Evolutionary conservation across 805 yeast species (phyloP).

Genomic region (Lipomyces yamadae): DNA sequence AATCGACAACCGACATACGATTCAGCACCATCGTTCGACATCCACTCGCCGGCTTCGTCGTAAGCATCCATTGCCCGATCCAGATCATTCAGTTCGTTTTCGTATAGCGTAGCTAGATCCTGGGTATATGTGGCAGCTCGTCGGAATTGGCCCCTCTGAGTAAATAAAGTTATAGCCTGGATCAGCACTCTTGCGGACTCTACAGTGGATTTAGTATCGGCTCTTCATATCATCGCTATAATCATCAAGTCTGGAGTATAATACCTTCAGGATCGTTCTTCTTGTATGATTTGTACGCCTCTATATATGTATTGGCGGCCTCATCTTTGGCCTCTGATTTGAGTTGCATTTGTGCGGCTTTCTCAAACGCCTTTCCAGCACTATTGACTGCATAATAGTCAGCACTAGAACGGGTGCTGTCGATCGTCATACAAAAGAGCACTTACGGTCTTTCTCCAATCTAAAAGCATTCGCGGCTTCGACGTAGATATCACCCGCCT

Average conservation of each 20-base stretch:
- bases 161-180: conserved; percentile 80
- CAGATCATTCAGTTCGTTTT: conserved; percentile 69
- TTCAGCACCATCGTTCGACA: conserved; percentile 87
- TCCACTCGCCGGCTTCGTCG: conserved; percentile 97
- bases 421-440: background rate
- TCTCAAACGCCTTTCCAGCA: conserved; percentile 84
- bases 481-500: conserved; percentile 85
- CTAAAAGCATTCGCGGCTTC: conserved; percentile 94
- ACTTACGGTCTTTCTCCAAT: conserved; percentile 62
- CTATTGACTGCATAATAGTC: conserved; percentile 47
- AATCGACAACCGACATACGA: conserved; percentile 52
- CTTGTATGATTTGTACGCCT: conserved; percentile 86
- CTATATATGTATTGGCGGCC: conserved; percentile 86
- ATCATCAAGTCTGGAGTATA: background rate
- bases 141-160: conserved; percentile 91
- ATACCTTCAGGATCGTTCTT: conserved; percentile 62
- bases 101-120: conserved; percentile 88
- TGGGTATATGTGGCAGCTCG: conserved; percentile 93
- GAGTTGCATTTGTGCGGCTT: conserved; percentile 80
- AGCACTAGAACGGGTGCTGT: no score
- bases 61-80: conserved; percentile 74
- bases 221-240: background rate
- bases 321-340: conserved; percentile 82
- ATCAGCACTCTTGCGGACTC: conserved; percentile 78
- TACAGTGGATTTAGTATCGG: background rate